Conservation (phyloP, 1,139 yeast genomes). For the Diutina siamensis region DNA sequence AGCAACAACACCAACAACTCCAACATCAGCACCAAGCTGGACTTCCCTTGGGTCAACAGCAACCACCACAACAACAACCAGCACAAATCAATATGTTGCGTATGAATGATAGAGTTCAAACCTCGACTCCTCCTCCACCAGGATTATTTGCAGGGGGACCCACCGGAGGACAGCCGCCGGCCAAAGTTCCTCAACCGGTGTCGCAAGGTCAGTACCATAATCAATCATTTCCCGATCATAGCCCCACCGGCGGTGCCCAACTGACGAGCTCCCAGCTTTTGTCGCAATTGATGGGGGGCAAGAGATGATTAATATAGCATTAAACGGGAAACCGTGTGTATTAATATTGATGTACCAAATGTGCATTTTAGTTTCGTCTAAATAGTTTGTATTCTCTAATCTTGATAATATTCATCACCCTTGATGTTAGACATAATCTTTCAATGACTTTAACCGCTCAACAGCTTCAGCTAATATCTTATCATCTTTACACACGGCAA, state of each 20-base stretch:
- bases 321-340: background rate
- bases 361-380: too few relatives aligned
- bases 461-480: conserved; percentile 71
- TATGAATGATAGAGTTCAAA: conserved; percentile 21
- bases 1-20: conserved; percentile 8
- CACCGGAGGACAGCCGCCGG: conserved; percentile 9
- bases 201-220: conserved; percentile 7
- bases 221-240: conserved; percentile 13
- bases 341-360: background rate
- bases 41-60: too few relatives aligned
- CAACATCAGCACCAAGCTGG: too few relatives aligned
- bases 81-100: conserved; percentile 20
- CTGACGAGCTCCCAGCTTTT: conserved; percentile 53
- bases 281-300: conserved; percentile 62
- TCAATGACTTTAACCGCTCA: conserved; percentile 54
- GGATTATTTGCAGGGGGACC: conserved; percentile 23
- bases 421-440: conserved; percentile 43
- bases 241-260: conserved; percentile 14
- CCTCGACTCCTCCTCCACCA: conserved; percentile 33
- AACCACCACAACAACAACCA: conserved; percentile 9
- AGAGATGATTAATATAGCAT: conserved; percentile 20
- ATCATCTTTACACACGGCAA: conserved; percentile 94
- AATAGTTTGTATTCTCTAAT: too few relatives aligned
- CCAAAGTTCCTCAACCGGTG: conserved; percentile 8
- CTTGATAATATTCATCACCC: too few relatives aligned